Evolutionary conservation across 768 basidiomycete species (phyloP).

Genomic region (Hydnomerulius pinastri): DNA sequence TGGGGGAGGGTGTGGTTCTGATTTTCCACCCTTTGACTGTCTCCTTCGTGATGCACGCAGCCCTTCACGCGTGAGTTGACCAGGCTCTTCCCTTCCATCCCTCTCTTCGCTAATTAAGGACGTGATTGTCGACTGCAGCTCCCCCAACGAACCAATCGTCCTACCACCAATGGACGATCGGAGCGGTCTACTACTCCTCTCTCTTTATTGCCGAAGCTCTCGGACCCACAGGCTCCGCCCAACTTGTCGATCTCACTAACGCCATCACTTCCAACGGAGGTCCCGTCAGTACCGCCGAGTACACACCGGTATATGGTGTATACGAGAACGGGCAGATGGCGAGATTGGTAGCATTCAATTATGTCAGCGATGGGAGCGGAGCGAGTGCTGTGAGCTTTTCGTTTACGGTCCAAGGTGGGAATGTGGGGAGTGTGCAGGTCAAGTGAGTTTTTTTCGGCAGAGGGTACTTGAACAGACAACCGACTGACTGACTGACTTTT

Average conservation of each 20-base stretch:
- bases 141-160: slow-evolving; percentile 44
- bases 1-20: not conserved
- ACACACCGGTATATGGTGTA: slow-evolving; percentile 53
- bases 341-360: slow-evolving; percentile 52
- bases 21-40: too few relatives aligned
- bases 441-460: slow-evolving; percentile 29
- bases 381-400: slow-evolving; percentile 34
- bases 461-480: not conserved
- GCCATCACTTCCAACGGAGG: slow-evolving; percentile 14
- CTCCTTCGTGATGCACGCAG: slow-evolving; percentile 26
- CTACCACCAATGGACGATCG: slow-evolving; percentile 41
- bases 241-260: slow-evolving; percentile 38
- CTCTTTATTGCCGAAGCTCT: slow-evolving; percentile 40
- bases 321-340: slow-evolving; percentile 63
- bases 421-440: slow-evolving; percentile 28
- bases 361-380: slow-evolving; percentile 42
- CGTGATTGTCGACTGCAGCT: slow-evolving; percentile 23
- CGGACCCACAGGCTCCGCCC: slow-evolving; percentile 35
- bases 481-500: too few relatives aligned
- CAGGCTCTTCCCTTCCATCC: not conserved
- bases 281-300: slow-evolving; percentile 10
- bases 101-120: not conserved
- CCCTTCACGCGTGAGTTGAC: slow-evolving; percentile 48
- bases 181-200: slow-evolving; percentile 42
- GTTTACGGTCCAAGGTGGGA: slow-evolving; percentile 13